Evolutionary conservation across 2,329 filamentous ascomycete species (phyloP), one percentile per base, ranked within the genome.

Genomic region (Sclerotinia glacialis): DNA sequence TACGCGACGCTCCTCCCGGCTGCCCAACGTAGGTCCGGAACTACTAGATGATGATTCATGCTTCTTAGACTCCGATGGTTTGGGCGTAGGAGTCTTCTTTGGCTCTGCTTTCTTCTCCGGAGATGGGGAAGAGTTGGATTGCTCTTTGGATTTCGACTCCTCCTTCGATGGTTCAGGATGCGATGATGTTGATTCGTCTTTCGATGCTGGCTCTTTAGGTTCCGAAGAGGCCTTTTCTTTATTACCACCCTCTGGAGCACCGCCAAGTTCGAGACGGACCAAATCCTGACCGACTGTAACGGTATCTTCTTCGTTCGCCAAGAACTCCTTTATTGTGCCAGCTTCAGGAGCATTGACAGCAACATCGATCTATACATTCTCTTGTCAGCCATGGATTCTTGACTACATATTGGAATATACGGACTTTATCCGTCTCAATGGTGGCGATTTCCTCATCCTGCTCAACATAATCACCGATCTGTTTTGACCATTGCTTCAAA

Each of bases 381-480:
- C 26, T 44, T 21, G 37, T 65, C 50, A 65, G 46, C 54, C 16
- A 23, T 18, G 31, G 2, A 18, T 40, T 23, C 23, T 47, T 23
- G 40, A 34, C 31, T 12, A 46, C 9, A 42, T 52, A 11, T 14
- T 18, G n/a, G 18, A 26, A 28, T 56, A 64, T 42, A 66, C 78
- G 70, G 81, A 92, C 92, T 88, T 99, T 99, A 85, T 99, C 95
- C 18, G 95, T 99, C 81, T 99, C 95, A 76, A 99, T 99, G 60
- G 94, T 97, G 42, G 95, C 95, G 78, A 99, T 94, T 79, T 99
- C 95, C 81, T 98, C 95, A 77, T 99, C 95, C 75, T 89, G 89
- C 82, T 96, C 93, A 63, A 99, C 93, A 74, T 88, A 93, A 78
- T 99, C 95, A 75, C 95, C 95, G 74, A 97, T 83, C 80, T 94